Conservation (phyloP, 352 stramenopile genomes). For the Phytophthora pinifolia region DNA sequence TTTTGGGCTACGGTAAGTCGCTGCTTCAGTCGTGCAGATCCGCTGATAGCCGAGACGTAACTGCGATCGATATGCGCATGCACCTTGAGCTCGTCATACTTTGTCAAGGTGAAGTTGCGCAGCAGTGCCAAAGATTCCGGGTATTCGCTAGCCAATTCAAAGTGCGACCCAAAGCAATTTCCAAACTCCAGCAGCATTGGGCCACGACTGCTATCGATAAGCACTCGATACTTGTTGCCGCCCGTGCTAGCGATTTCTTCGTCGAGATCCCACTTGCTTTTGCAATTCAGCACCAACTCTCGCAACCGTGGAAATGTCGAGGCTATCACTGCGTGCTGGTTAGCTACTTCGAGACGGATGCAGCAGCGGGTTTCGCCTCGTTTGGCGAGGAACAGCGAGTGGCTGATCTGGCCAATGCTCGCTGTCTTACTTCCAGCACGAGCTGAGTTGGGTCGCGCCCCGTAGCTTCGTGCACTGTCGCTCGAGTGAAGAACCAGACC, state of each 20-base stretch:
- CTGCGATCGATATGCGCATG: conserved; percentile 77
- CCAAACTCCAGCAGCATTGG: conserved; percentile 85
- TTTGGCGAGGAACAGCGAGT: conserved; percentile 48
- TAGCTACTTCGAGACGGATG: conserved; percentile 52
- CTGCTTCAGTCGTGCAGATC: conserved; percentile 50
- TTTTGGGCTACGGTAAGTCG: conserved; percentile 47
- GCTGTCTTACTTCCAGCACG: conserved; percentile 56
- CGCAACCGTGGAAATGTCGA: conserved; percentile 33
- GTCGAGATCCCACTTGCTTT: conserved; percentile 80
- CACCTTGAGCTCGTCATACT: conserved; percentile 62
- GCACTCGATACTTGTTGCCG: conserved; percentile 75
- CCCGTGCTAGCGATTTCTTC: conserved; percentile 73
- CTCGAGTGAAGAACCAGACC: conserved; percentile 69
- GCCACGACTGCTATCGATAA: conserved; percentile 71
- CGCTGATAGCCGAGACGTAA: conserved; percentile 67
- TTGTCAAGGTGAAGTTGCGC: conserved; percentile 57
- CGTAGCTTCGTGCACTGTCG: conserved; percentile 57
- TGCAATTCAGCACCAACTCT: conserved; percentile 71
- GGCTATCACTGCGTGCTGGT: conserved; percentile 37
- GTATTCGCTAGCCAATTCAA: conserved; percentile 57
- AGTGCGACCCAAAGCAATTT: conserved; percentile 75
- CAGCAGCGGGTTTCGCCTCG: conserved; percentile 70
- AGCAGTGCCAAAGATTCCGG: conserved; percentile 48
- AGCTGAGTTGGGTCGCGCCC: conserved; percentile 57
- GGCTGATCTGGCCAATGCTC: conserved; percentile 32